Conservation (phyloP, 345 rosid genomes). For the Eucalyptus victrix region DNA sequence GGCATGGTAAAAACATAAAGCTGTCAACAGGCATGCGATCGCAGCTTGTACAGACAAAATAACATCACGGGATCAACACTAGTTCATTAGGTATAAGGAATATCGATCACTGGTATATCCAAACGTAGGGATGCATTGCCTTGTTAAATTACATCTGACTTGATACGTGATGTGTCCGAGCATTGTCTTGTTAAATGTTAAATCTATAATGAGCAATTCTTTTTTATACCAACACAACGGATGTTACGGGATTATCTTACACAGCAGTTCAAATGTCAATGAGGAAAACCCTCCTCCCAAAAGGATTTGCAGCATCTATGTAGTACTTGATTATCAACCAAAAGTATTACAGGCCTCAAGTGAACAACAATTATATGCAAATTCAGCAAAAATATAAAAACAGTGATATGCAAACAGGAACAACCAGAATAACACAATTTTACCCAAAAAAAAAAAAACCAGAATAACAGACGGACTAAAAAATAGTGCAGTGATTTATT, state of each 20-base stretch:
- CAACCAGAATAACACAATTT: background rate
- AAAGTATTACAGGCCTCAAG: background rate
- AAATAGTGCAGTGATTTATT: background rate
- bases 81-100: constrained; percentile 81
- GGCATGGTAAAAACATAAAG: background rate
- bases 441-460: background rate
- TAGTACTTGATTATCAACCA: background rate
- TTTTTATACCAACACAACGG: background rate
- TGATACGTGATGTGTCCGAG: background rate
- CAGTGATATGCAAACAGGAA: background rate
- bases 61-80: constrained; percentile 41
- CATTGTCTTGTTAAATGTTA: too few relatives aligned
- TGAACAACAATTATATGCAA: background rate
- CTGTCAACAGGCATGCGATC: background rate
- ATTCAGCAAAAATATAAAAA: background rate
- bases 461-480: background rate
- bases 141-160: background rate
- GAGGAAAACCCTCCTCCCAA: background rate
- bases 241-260: background rate
- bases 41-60: constrained; percentile 44
- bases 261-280: background rate
- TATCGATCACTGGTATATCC: constrained; percentile 36
- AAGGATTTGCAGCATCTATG: background rate
- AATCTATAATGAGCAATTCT: background rate
- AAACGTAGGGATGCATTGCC: fast-evolving